phyloP scores from a whole-genome alignment of 2,329 filamentous ascomycete genomes.

The Clathrospora elynae region DNA sequence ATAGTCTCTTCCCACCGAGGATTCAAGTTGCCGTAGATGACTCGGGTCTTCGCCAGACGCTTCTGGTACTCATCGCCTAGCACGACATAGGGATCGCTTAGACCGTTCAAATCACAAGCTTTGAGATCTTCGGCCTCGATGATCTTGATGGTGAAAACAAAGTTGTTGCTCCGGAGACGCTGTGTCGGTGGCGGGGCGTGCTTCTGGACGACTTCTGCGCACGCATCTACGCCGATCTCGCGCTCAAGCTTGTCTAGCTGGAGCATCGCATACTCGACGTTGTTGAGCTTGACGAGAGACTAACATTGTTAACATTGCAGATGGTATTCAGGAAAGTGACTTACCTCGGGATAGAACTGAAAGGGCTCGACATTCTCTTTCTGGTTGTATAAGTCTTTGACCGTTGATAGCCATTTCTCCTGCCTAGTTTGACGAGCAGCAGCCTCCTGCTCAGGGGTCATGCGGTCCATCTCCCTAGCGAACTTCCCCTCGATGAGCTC shows the following conservation, averaged over 20 bases:
- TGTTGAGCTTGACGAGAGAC: conserved; percentile 98
- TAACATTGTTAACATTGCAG: conserved; percentile 45
- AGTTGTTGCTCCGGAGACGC: conserved; percentile 75
- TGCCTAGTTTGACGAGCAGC: conserved; percentile 79
- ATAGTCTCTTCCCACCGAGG: conserved; percentile 97
- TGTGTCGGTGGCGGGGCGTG: conserved; percentile 74
- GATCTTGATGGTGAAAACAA: conserved; percentile 98
- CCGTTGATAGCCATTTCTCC: conserved; percentile 90
- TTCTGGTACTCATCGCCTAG: conserved; percentile 98
- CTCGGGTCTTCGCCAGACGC: conserved; percentile 89
- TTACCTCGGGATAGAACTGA: conserved; percentile 90
- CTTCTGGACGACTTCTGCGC: conserved; percentile 78
- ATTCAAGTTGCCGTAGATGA: conserved; percentile 87
- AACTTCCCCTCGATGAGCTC: conserved; percentile 88
- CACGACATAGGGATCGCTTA: conserved; percentile 96
- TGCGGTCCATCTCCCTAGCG: conserved; percentile 87
- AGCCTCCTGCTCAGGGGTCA: conserved; percentile 84
- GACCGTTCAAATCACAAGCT: conserved; percentile 93
- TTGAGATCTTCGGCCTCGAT: conserved; percentile 97
- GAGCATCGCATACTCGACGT: conserved; percentile 91
- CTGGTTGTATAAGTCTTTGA: conserved; percentile 88
- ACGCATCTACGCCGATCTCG: conserved; percentile 88
- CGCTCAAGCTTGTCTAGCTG: conserved; percentile 89
- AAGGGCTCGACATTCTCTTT: conserved; percentile 96
- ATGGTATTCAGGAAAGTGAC: conserved; percentile 24